Percentiles rank a stretch among this genome's conserved stretches.
Evolutionary conservation across 352 stramenopile species (phyloP).

Genomic region (Phytophthora hybrid): DNA sequence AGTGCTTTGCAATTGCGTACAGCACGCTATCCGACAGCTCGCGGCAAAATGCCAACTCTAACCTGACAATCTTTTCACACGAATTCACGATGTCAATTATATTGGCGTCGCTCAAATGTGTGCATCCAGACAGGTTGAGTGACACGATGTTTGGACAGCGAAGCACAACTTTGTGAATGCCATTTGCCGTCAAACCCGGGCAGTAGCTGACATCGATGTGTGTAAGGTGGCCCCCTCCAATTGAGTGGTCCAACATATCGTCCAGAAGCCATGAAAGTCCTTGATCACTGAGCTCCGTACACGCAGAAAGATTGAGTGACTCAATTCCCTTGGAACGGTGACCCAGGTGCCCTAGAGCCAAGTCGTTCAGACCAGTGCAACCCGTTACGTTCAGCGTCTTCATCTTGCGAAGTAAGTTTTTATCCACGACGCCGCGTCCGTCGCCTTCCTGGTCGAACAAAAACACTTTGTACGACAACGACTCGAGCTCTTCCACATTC

Average conservation of each 20-base stretch:
- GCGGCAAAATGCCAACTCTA: constrained; percentile 86
- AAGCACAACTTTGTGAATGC: constrained; percentile 62
- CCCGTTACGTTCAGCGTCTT: constrained; percentile 69
- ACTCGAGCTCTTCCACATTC: constrained; percentile 84
- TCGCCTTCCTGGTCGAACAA: constrained; percentile 88
- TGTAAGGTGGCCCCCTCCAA: constrained; percentile 50
- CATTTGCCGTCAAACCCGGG: constrained; percentile 58
- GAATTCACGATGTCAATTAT: constrained; percentile 76
- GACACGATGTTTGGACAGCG: constrained; percentile 66
- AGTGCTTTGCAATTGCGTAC: constrained; percentile 68
- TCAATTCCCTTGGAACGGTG: constrained; percentile 65
- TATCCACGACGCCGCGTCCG: constrained; percentile 79
- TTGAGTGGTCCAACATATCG: constrained; percentile 73
- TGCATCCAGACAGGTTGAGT: constrained; percentile 88
- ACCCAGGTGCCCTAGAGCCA: constrained; percentile 72
- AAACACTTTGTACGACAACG: constrained; percentile 80
- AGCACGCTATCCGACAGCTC: constrained; percentile 84
- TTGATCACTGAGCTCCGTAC: constrained; percentile 71
- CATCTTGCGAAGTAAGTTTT: constrained; percentile 75
- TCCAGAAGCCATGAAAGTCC: constrained; percentile 63
- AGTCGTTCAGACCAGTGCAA: constrained; percentile 78
- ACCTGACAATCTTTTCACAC: constrained; percentile 70
- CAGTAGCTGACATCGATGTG: constrained; percentile 89
- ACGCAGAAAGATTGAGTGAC: constrained; percentile 65
- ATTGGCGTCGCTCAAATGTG: constrained; percentile 71